phyloP scores from a whole-genome alignment of 106 monocot genomes.

The Amphibolis antarctica region DNA sequence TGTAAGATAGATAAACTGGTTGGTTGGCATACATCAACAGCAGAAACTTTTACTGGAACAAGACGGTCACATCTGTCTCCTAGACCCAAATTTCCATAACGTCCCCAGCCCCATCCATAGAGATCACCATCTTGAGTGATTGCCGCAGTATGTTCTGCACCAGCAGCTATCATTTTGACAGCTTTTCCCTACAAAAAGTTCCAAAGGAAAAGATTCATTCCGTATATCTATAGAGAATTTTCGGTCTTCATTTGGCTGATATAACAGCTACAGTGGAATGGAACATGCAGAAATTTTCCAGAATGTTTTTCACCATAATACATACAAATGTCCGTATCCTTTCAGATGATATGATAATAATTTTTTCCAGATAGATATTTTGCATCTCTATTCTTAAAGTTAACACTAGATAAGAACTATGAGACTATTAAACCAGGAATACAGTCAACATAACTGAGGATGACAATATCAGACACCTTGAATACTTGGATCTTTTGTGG shows the following conservation, averaged over 20 bases:
- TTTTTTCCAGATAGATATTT: no score
- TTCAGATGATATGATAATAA: no score
- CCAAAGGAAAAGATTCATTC: not conserved
- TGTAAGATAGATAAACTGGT: not conserved
- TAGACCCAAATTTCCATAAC: slow-evolving; percentile 91
- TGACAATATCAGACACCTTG: slow-evolving; percentile 40
- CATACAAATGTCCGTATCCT: no score
- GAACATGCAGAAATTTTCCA: no score
- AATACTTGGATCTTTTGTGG: slow-evolving; percentile 90
- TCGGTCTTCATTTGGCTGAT: not conserved
- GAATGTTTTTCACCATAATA: no score
- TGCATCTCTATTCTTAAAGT: no score
- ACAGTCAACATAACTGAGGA: not conserved
- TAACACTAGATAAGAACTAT: no score
- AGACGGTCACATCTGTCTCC: slow-evolving; percentile 86
- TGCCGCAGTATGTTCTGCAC: slow-evolving; percentile 94
- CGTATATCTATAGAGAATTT: not conserved
- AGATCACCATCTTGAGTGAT: slow-evolving; percentile 90
- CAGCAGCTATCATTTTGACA: slow-evolving; percentile 95
- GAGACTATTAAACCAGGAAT: not conserved
- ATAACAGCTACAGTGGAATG: not conserved
- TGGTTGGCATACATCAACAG: slow-evolving; percentile 35
- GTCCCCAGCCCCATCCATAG: slow-evolving; percentile 99
- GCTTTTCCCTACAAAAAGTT: slow-evolving; percentile 44
- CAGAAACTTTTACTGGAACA: slow-evolving; percentile 68